Conservation (phyloP, 2,329 filamentous ascomycete genomes). For the Blastomyces emzantsi region DNA sequence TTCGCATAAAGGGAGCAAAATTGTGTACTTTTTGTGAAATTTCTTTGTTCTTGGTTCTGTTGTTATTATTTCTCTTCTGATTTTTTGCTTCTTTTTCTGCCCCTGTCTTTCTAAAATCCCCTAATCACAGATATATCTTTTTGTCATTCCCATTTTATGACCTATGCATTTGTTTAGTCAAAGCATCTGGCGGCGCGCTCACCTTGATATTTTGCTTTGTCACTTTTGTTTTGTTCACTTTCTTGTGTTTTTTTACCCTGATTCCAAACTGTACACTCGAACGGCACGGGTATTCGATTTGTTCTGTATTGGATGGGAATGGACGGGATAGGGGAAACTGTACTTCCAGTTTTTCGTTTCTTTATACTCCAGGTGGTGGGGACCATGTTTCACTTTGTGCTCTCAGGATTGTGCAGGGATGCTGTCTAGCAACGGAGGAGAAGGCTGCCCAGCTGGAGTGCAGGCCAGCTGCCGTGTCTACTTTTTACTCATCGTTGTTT, state of each 20-base stretch:
- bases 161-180: conserved; percentile 11
- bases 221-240: neutral
- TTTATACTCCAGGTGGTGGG: neutral
- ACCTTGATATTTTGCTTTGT: conserved; percentile 9
- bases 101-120: neutral
- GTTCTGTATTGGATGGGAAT: neutral
- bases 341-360: conserved; percentile 6
- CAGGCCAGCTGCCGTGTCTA: conserved; percentile 28
- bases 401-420: neutral
- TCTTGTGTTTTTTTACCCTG: neutral
- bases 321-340: conserved; percentile 7
- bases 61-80: neutral
- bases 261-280: conserved; percentile 13
- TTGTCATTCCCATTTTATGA: conserved; percentile 15
- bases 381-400: neutral
- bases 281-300: conserved; percentile 11
- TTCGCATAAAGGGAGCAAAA: conserved; percentile 60
- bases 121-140: conserved; percentile 10
- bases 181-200: conserved; percentile 16
- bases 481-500: conserved; percentile 6
- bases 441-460: conserved; percentile 28
- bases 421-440: neutral
- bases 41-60: neutral
- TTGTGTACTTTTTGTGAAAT: conserved; percentile 2
- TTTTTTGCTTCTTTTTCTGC: neutral